Evolutionary conservation across 192 early-diverging fungal species (phyloP), one percentile per base, ranked within the genome.

Genomic region (Backusella mclennaniae): DNA sequence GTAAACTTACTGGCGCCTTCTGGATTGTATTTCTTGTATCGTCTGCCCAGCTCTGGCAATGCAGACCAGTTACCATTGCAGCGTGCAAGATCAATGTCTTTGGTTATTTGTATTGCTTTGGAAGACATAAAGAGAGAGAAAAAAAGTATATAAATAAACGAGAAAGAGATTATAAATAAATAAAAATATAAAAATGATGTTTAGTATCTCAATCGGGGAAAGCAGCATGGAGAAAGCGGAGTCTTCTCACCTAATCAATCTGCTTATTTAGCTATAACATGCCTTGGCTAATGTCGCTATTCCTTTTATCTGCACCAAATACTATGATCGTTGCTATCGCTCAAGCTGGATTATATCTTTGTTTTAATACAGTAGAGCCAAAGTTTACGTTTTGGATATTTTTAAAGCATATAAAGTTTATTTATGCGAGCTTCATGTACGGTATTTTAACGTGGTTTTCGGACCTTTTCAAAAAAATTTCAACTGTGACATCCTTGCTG

Each of bases 21-120:
- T 23, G 85, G 79, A 73, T 87, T 87, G 69, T 90, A 85, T 69
- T 88, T 88, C 67, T 81, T 68, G 75, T 87, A 90, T 15, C 87
- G 85, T 73, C 87, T 78, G 4, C 85, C 85, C 21, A 87, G 75
- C 41, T 90, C 89, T 44, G 85, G 81, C 59, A 87, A 82, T 19
- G 74, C 69, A 35, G 52, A 49, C 82, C 88, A 86, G 75, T 84
- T 82, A 7, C 85, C 86, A 74, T 76, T 85, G 46, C 78, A 83
- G 9, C 82, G 80, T 29, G 84, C 80, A 75, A 56, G 35, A 56
- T 83, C 81, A 74, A 87, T 82, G 23, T 86, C 84, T 44, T 84
- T 81, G 67, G 78, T 80, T 53, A 88, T 83, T 38, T 78, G 78
- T 41, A 80, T 76, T 9, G 83, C 80, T 73, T 88, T 86, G 35